These are phyloP conservation scores for Clohesyomyces aquaticus DNA, from an alignment of 495 filamentous ascomycete genomes.

Conservation along the genomic window DNA sequence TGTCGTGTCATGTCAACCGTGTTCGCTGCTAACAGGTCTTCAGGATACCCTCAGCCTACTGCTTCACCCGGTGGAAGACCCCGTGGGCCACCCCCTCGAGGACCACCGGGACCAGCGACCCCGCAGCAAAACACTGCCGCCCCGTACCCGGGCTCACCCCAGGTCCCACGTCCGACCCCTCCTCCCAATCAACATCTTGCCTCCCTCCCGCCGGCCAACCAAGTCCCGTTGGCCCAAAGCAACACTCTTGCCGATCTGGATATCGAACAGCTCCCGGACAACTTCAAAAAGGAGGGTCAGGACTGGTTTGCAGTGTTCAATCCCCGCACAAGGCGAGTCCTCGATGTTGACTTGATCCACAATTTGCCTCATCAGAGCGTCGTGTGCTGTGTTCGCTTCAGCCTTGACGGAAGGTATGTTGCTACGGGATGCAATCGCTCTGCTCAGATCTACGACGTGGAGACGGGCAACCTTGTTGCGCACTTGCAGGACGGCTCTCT, in stretches of 20 bases:
- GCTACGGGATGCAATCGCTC: slow-evolving; percentile 52
- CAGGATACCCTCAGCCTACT: slow-evolving; percentile 66
- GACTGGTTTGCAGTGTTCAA: slow-evolving; percentile 53
- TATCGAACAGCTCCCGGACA: slow-evolving; percentile 76
- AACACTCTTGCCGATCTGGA: slow-evolving; percentile 90
- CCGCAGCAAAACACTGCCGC: slow-evolving; percentile 84
- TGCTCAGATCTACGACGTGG: slow-evolving; percentile 52
- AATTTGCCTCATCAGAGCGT: slow-evolving; percentile 50
- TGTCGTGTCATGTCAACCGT: neutral
- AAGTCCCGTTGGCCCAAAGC: slow-evolving; percentile 56
- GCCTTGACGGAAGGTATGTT: slow-evolving; percentile 47
- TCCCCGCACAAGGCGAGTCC: slow-evolving; percentile 44
- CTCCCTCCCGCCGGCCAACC: slow-evolving; percentile 34
- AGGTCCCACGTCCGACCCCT: slow-evolving; percentile 81
- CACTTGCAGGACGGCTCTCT: slow-evolving; percentile 47
- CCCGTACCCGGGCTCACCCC: slow-evolving; percentile 88
- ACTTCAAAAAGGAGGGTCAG: slow-evolving; percentile 55
- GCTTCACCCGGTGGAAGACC: slow-evolving; percentile 76
- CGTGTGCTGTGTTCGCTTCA: slow-evolving; percentile 53
- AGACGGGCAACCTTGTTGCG: slow-evolving; percentile 44
- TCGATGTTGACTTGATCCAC: slow-evolving; percentile 51
- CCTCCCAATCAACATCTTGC: slow-evolving; percentile 56
- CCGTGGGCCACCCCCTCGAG: slow-evolving; percentile 57
- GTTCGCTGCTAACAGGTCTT: slow-evolving; percentile 7
- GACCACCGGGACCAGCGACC: slow-evolving; percentile 76